These are phyloP conservation scores for Anastatica hierochuntica DNA, from an alignment of 345 rosid species.

Conservation along the genomic window DNA sequence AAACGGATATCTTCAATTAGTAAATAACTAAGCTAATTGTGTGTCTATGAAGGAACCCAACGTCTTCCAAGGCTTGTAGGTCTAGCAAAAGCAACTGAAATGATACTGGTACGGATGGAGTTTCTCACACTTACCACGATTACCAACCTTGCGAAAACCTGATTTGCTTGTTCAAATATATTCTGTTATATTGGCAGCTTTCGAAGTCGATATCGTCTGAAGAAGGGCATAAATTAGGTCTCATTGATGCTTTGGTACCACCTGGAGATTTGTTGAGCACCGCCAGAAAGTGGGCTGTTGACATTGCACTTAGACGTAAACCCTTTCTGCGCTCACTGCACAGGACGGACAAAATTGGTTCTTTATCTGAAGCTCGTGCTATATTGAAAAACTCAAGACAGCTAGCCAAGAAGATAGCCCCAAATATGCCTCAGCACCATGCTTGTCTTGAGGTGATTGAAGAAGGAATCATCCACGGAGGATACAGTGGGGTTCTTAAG, in stretches of 20 bases:
- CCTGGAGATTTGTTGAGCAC: slow-evolving; percentile 68
- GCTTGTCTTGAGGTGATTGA: slow-evolving; percentile 85
- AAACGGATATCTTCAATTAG: too few relatives aligned
- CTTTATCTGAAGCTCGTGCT: slow-evolving; percentile 72
- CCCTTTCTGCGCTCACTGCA: slow-evolving; percentile 83
- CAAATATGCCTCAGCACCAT: slow-evolving; percentile 84
- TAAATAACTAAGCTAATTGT: neutral
- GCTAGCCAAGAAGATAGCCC: slow-evolving; percentile 68
- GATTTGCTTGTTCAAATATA: neutral
- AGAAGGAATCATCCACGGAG: slow-evolving; percentile 88
- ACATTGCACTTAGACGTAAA: slow-evolving; percentile 57
- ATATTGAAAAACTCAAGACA: slow-evolving; percentile 45
- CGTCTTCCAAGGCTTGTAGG: slow-evolving; percentile 95
- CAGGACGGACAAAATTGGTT: slow-evolving; percentile 75
- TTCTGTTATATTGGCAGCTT: slow-evolving; percentile 35
- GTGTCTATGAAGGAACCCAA: slow-evolving; percentile 66
- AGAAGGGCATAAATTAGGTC: slow-evolving; percentile 79
- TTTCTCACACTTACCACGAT: slow-evolving; percentile 4
- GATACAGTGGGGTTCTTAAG: slow-evolving; percentile 81
- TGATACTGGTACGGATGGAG: slow-evolving; percentile 56
- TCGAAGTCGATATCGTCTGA: slow-evolving; percentile 81
- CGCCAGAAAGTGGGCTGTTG: slow-evolving; percentile 76
- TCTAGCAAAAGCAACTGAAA: slow-evolving; percentile 72
- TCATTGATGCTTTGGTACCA: slow-evolving; percentile 66
- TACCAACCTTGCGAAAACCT: slow-evolving; percentile 9